A percentile compares a stretch with the other conserved stretches of the same genome.
phyloP scores from a whole-genome alignment of 129 eudicot species.

The Tagetes erecta region DNA sequence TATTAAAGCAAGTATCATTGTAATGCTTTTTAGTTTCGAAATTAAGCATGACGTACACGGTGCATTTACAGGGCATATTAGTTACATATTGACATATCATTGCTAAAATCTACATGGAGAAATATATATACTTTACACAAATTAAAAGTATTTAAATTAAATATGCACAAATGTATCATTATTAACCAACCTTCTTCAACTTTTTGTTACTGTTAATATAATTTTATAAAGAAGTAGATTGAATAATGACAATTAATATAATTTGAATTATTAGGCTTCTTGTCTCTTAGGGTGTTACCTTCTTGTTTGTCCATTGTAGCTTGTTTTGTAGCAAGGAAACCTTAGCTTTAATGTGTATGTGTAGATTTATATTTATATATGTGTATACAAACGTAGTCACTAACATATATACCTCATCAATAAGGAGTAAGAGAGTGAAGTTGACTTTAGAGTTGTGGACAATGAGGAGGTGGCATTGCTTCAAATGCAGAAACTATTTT shows the following conservation, averaged over 20 bases:
- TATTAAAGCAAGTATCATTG: no score
- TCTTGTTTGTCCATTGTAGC: conserved; percentile 38
- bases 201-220: not conserved
- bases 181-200: not conserved
- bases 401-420: not conserved
- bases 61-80: no score
- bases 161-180: not conserved
- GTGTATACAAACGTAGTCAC: not conserved
- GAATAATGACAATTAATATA: conserved; percentile 18
- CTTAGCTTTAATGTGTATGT: not conserved
- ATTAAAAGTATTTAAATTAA: not conserved
- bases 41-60: no score
- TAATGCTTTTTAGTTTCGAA: no score
- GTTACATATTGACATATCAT: no score
- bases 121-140: no score
- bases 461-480: conserved; percentile 59
- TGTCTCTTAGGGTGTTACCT: conserved; percentile 54
- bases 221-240: not conserved
- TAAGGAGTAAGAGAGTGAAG: conserved; percentile 29
- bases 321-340: conserved; percentile 39
- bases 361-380: not conserved
- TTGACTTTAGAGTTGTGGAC: conserved; percentile 35
- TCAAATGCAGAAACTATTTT: conserved; percentile 46
- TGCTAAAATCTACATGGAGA: no score
- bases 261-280: conserved; percentile 38